These are phyloP conservation scores for Herpotrichia juniperi DNA, from an alignment of 2,329 filamentous ascomycete genomes.

Conservation along the genomic window DNA sequence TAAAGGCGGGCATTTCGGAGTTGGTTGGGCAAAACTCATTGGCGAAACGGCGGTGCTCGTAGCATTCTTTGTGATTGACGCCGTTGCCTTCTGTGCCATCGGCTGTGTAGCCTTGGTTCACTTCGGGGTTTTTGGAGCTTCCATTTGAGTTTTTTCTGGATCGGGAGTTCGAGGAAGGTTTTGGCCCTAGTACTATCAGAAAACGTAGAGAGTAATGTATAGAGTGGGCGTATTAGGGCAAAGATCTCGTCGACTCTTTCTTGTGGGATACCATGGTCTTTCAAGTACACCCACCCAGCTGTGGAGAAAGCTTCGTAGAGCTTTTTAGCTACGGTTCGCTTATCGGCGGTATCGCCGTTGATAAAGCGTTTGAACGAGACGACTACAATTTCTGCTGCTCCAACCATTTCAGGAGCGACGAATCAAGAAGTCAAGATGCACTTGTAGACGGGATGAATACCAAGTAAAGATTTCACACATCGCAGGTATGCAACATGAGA, in stretches of 20 bases:
- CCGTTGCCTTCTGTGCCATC: slow-evolving; percentile 45
- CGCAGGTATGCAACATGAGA: neutral
- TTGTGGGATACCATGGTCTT: slow-evolving; percentile 47
- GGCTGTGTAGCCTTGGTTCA: slow-evolving; percentile 48
- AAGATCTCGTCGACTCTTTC: slow-evolving; percentile 38
- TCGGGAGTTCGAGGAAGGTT: slow-evolving; percentile 45
- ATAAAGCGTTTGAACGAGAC: slow-evolving; percentile 34
- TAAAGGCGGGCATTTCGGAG: slow-evolving; percentile 46
- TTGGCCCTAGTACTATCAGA: slow-evolving; percentile 36
- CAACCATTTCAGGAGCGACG: slow-evolving; percentile 6
- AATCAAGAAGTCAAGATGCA: too few species aligned
- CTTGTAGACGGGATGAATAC: too few species aligned
- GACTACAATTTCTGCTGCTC: slow-evolving; percentile 26
- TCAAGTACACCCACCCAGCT: slow-evolving; percentile 52
- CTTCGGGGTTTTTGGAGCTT: slow-evolving; percentile 44
- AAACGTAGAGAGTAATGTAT: neutral
- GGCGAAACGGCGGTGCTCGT: slow-evolving; percentile 28
- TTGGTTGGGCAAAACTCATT: slow-evolving; percentile 33
- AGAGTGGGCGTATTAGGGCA: slow-evolving; percentile 20
- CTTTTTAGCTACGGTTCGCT: slow-evolving; percentile 29
- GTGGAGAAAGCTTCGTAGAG: slow-evolving; percentile 47
- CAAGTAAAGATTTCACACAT: too few species aligned
- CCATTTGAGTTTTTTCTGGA: slow-evolving; percentile 40
- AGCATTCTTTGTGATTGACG: slow-evolving; percentile 34
- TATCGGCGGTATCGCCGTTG: slow-evolving; percentile 23